These are phyloP conservation scores for Hypoxylon lenormandii DNA, from an alignment of 495 filamentous ascomycete species.

Conservation along the genomic window DNA sequence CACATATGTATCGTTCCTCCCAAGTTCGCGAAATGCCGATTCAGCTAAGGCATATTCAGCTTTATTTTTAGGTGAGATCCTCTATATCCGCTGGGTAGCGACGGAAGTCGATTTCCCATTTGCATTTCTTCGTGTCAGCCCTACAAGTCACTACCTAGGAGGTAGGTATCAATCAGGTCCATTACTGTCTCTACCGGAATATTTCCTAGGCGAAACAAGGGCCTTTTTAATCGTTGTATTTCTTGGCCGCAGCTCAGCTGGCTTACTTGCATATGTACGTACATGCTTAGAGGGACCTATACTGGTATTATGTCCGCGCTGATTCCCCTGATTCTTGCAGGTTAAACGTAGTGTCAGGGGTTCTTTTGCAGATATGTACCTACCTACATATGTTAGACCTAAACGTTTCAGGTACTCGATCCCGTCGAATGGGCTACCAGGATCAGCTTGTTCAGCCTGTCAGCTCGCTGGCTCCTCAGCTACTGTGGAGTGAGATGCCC, in stretches of 20 bases:
- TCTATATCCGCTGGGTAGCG: background rate
- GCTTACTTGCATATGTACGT: constrained; percentile 1
- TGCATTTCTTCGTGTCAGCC: background rate
- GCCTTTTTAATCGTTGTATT: background rate
- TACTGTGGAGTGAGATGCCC: constrained; percentile 16
- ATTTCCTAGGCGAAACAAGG: background rate
- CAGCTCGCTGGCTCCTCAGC: too few relatives aligned
- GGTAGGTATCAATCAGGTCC: background rate
- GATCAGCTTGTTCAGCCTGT: constrained; percentile 30
- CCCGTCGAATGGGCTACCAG: constrained; percentile 15
- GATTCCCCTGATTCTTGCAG: constrained; percentile 15
- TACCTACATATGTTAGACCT: constrained; percentile 39
- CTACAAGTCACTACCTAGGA: background rate
- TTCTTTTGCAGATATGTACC: constrained; percentile 18
- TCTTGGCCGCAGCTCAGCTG: too few relatives aligned
- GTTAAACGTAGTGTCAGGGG: constrained; percentile 1
- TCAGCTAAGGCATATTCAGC: background rate
- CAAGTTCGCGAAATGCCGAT: background rate
- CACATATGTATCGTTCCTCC: constrained; percentile 18
- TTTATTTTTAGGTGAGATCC: background rate
- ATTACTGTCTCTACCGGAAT: too few relatives aligned
- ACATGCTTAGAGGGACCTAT: background rate
- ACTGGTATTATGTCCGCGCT: background rate
- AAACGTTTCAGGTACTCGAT: constrained; percentile 30
- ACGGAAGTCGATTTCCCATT: too few relatives aligned